These are phyloP conservation scores for Strobilomyces echinocephalus DNA, from an alignment of 768 basidiomycete genomes.

Conservation along the genomic window DNA sequence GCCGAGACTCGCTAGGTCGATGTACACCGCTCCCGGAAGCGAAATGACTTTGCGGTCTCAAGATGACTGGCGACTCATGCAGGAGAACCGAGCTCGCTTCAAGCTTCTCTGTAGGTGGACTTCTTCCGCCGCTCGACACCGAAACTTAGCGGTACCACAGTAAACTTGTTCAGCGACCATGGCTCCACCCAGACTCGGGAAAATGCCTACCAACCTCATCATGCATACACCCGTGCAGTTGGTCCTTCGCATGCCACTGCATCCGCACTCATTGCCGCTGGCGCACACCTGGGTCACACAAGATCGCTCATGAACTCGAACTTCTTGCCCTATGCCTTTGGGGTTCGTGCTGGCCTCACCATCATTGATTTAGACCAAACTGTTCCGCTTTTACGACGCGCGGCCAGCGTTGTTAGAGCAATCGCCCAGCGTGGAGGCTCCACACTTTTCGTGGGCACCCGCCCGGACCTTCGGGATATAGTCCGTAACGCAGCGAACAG, in stretches of 20 bases:
- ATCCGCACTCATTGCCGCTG: constrained; percentile 86
- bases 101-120: constrained; percentile 49
- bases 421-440: constrained; percentile 77
- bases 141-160: constrained; percentile 34
- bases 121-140: constrained; percentile 5
- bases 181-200: constrained; percentile 74
- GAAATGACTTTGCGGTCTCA: constrained; percentile 38
- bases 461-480: constrained; percentile 67
- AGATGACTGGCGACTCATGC: constrained; percentile 64
- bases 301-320: constrained; percentile 81
- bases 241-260: constrained; percentile 64
- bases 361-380: constrained; percentile 96
- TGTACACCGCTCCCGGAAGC: constrained; percentile 28
- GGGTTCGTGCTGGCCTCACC: constrained; percentile 81
- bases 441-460: constrained; percentile 87
- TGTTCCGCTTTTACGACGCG: constrained; percentile 83
- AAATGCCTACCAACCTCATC: constrained; percentile 69
- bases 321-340: constrained; percentile 90
- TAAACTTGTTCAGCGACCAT: constrained; percentile 57
- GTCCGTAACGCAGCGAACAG: constrained; percentile 77
- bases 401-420: constrained; percentile 80
- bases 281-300: constrained; percentile 92
- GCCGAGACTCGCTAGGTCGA: constrained; percentile 21
- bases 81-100: constrained; percentile 51
- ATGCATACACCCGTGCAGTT: constrained; percentile 58